Percentiles rank a stretch among this genome's conserved stretches.
These are phyloP conservation scores for Mucor saturninus DNA, from an alignment of 371 early-diverging fungal species.

Conservation along the genomic window DNA sequence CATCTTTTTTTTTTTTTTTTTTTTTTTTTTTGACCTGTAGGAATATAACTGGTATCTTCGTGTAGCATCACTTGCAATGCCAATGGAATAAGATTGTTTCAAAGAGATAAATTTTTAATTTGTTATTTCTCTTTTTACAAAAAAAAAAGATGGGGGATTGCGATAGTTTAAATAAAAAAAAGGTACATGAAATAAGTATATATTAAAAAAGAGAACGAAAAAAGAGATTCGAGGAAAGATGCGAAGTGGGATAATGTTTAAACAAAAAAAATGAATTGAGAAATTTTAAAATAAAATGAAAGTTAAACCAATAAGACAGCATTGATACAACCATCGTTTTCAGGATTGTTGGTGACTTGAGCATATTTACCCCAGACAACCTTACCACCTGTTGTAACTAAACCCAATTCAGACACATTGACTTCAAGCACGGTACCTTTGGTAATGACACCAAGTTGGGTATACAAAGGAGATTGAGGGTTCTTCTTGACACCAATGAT, in stretches of 20 bases:
- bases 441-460: slow-evolving; percentile 98
- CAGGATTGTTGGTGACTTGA: slow-evolving; percentile 94
- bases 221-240: not conserved
- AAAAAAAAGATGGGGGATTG: no score
- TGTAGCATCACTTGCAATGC: not conserved
- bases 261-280: not conserved
- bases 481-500: slow-evolving; percentile 99
- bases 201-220: not conserved
- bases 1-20: no score
- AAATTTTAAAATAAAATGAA: no score
- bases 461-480: slow-evolving; percentile 97
- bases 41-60: slow-evolving; percentile 23
- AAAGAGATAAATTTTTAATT: no score
- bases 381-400: slow-evolving; percentile 98
- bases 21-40: no score
- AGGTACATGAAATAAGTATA: not conserved
- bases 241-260: not conserved
- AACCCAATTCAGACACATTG: slow-evolving; percentile 92
- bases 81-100: no score
- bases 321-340: slow-evolving; percentile 97
- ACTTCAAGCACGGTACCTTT: slow-evolving; percentile 99
- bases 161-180: no score
- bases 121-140: no score
- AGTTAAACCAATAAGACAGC: slow-evolving; percentile 90
- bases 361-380: slow-evolving; percentile 99